Percentiles rank a stretch among this genome's conserved stretches.
Conservation (phyloP, 345 rosid genomes). For the Rhizophora apiculata region DNA sequence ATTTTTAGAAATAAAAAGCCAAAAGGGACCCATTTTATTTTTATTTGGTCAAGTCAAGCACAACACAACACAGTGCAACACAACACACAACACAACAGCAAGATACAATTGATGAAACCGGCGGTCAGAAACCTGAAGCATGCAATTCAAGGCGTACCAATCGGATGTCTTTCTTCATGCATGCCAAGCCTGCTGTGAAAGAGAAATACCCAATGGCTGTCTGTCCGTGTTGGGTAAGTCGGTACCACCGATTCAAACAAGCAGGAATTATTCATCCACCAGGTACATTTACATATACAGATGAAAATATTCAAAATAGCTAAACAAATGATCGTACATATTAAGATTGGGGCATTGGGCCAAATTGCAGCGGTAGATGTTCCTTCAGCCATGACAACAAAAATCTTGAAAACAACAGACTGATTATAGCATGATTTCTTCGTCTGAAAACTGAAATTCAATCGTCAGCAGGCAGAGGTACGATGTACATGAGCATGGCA, state of each 20-base stretch:
- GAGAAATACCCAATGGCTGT: too few relatives aligned
- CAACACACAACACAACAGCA: too few relatives aligned
- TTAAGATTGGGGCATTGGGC: too few relatives aligned
- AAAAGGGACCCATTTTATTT: too few relatives aligned
- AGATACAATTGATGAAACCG: too few relatives aligned
- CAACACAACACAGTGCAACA: too few relatives aligned
- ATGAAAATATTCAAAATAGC: not conserved
- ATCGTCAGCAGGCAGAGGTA: constrained; percentile 10
- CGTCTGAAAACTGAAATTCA: not conserved
- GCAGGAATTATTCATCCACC: not conserved
- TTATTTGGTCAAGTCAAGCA: too few relatives aligned
- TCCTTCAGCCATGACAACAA: not conserved
- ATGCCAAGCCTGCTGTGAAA: too few relatives aligned
- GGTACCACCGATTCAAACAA: not conserved
- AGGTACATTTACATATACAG: not conserved
- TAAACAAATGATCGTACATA: not conserved
- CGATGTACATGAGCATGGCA: constrained; percentile 31
- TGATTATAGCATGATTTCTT: constrained; percentile 12
- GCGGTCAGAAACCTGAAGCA: too few relatives aligned
- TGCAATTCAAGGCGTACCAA: too few relatives aligned
- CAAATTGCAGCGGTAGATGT: not conserved
- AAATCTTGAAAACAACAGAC: constrained; percentile 7
- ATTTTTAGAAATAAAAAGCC: too few relatives aligned
- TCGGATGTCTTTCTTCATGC: too few relatives aligned
- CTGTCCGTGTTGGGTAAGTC: not conserved